These are phyloP conservation scores for Prunus kanzakura DNA, from an alignment of 306 rosid genomes.

Conservation along the genomic window DNA sequence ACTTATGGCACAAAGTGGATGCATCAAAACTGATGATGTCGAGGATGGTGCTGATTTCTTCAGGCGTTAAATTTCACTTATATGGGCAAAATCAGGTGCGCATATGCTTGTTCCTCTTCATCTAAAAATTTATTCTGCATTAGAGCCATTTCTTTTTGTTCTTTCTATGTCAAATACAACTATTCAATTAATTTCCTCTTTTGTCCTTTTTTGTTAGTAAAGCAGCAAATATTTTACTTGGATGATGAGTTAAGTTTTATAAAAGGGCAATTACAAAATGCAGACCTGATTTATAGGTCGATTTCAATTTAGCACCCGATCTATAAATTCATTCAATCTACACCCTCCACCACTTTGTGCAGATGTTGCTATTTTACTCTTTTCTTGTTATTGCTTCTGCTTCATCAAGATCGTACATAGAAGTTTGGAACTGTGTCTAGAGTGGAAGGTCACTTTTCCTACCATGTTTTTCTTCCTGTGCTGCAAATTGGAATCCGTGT, in stretches of 20 bases:
- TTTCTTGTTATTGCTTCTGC: too few relatives aligned
- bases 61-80: constrained; percentile 8
- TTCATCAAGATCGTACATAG: too few relatives aligned
- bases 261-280: background rate
- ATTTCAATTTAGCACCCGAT: background rate
- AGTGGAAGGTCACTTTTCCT: too few relatives aligned
- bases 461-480: too few relatives aligned
- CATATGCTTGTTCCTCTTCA: background rate
- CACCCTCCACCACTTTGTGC: too few relatives aligned
- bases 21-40: constrained; percentile 71
- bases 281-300: background rate
- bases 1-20: constrained; percentile 74
- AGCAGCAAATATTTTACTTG: too few relatives aligned
- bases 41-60: constrained; percentile 93
- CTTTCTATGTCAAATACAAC: background rate
- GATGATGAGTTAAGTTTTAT: too few relatives aligned
- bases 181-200: background rate
- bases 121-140: background rate
- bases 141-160: background rate
- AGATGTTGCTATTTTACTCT: too few relatives aligned
- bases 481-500: background rate
- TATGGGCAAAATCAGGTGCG: background rate
- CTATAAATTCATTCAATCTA: background rate
- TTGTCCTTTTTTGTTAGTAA: too few relatives aligned
- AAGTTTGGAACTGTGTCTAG: too few relatives aligned